Base-by-base conservation (phyloP, 768 basidiomycete genomes). In the Mycena rosella region DNA sequence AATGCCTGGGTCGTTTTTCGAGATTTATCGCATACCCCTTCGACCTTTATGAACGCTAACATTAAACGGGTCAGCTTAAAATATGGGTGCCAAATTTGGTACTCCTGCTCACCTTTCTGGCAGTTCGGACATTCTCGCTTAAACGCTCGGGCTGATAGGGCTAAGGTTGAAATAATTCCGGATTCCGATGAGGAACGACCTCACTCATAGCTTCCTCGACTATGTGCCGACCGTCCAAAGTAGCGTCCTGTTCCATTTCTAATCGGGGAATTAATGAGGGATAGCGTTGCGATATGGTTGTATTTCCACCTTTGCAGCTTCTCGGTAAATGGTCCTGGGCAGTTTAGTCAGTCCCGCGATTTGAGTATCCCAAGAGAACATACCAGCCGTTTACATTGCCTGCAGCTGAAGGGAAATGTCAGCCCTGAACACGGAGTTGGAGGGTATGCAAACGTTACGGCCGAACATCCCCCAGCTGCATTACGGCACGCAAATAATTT, bases 191-290 rank as follows among this genome's bases (percentile, higher is more conserved):
- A 47, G 34, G 10, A 36, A 58, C 60, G 7, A 79, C 86, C 10
- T n/a, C 75, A 92, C 94, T 94, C 96, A 98, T 98, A 3, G 96
- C 96, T 74, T 98, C 96, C 75, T 98, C 96, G 30, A 98, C 84
- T 1, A 85, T 76, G 79, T 96, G 95, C 62, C 89, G 85, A 14
- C 87, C 89, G 77, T 94, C 89, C 18, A 96, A 77, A 54, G 88
- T 86, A 65, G 85, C 87, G 75, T 96, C 94, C 15, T 90, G 86
- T 67, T 93, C 91, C 68, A 86, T 81, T 78, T 97, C 95, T 94
- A 72, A 14, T 47, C 48, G 30, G 15, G 32, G 32, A 18, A 63
- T 68, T 13, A 59, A 73, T 40, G 68, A 18, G n/a, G 32, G 32
- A 22, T 44, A 40, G 14, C 38, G 42, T 22, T n/a, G 2, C 57